Evolutionary conservation across 2,329 filamentous ascomycete species (phyloP), one percentile per base, ranked within the genome.

Genomic region (Cladosporium phlei): DNA sequence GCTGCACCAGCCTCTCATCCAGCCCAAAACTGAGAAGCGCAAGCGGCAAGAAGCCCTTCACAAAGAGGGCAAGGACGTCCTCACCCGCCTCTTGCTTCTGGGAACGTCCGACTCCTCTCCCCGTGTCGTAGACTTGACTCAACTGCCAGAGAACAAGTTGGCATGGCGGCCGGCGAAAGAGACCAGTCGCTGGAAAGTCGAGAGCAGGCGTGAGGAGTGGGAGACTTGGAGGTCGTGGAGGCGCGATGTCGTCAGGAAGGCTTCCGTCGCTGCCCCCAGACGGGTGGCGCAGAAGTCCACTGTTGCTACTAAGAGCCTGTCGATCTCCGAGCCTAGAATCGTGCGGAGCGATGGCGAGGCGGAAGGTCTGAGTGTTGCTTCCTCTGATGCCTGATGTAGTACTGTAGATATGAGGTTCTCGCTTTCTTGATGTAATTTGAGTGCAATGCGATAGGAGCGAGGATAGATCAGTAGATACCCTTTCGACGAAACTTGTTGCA

Each of bases 141-240:
- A 64, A 21, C 62, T 82, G 53, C 77, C 80, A 1, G 68, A 75
- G 59, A 79, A 85, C 59, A 78, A 74, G 61, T 70, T 82, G 30
- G 76, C 76, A 8, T 88, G 85, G 84, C 75, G 79, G 52, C 83
- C 83, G 17, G 78, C 78, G 17, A 78, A 70, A 59, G 72, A 71
- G 29, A 85, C 80, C 35, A 78, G 82, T 3, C 76, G 80, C 60
- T 87, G 82, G 66, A 79, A 83, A 50, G 80, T 81, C 8, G 82
- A 81, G 14, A 76, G 72, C 61, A 77, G 83, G 62, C 74, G 72
- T 48, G 83, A 87, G 64, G 77, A 85, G 52, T 84, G 78, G 58
- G 80, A 76, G 19, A 69, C 73, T 3, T 65, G 67, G 54, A 59
- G 56, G 27, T 58, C 56, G 3, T 67, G 64, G 66, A 57, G 60